These are phyloP conservation scores for Naegleria lovaniensis DNA, from an alignment of 208 protist genomes.

Conservation along the genomic window DNA sequence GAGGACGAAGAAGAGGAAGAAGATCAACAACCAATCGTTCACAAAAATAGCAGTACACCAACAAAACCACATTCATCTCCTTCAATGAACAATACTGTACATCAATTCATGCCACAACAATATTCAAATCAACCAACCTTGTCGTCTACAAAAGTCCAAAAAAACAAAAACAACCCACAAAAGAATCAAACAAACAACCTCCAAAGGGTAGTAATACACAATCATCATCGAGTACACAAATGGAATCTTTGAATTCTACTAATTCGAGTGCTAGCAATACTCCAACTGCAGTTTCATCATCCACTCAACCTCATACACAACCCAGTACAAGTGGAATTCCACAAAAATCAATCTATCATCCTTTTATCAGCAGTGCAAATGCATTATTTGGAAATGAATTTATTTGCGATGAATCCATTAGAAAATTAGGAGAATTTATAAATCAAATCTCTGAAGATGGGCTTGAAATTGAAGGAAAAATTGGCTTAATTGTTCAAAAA, in stretches of 20 bases:
- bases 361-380: neutral
- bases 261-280: neutral
- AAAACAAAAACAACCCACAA: neutral
- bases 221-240: neutral
- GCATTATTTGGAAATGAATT: neutral
- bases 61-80: neutral
- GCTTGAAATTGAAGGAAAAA: neutral
- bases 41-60: neutral
- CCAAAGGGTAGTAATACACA: too few species aligned
- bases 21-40: neutral
- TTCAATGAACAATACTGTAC: neutral
- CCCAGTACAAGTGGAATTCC: neutral
- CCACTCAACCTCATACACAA: neutral
- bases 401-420: neutral
- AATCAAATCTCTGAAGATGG: neutral
- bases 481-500: neutral
- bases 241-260: neutral
- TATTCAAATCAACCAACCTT: neutral
- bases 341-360: neutral
- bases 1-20: neutral
- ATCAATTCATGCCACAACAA: neutral
- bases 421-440: neutral
- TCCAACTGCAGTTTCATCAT: neutral
- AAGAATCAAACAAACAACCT: neutral
- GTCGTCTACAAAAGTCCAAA: neutral